Base-by-base conservation (phyloP, 305 asterid genomes). In the Rubia occidens region DNA sequence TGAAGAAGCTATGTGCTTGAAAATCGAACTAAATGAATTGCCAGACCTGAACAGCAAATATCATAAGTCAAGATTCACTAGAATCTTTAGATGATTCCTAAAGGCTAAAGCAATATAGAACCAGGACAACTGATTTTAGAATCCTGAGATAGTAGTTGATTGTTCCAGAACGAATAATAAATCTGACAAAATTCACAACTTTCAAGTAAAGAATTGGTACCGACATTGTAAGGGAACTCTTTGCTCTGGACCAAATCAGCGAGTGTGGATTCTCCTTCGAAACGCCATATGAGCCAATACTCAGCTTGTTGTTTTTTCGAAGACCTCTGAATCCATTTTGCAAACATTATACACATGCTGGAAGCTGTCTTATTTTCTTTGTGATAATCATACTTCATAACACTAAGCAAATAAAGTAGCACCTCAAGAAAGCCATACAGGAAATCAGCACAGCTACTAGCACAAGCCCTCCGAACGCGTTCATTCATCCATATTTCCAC, bases 401-500 rank as follows among this genome's bases (percentile, higher is more conserved):
- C 44, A 43, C 59, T 55, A 69, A 59, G 58, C 40, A 72, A 68
- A 67, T 68, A 70, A 72, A 77, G 75, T 69, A 72, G 75, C 80
- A 92, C 96, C 96, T 94, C 99, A 64, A 79, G 90, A 79, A 94
- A 94, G 58, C 99, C 99, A 53, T 89, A 87, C 17, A 89, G 8
- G 77, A 94, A 94, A 82, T 90, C 93, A 77, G 99, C 99, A 84
- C 97, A 90, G 75, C 99, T 90, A 73, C 73, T 94, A 2, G 97
- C 82, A 78, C 97, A 94, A 75, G 99, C 97, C 82, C 99, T 84
- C 58, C 97, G 79, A 37, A 81, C 96, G 47, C 96, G 96, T 81
- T 94, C 97, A 66, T 94, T 91, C 99, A 94, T 94, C 99, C 99
- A 94, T 80, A 94, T 85, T 93, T 94, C 99, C 75, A 94, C 99